Percentiles rank a stretch among this genome's conserved stretches.
Conservation (phyloP, 2,329 filamentous ascomycete species). For the Paracorniculantispora psalliotae region DNA sequence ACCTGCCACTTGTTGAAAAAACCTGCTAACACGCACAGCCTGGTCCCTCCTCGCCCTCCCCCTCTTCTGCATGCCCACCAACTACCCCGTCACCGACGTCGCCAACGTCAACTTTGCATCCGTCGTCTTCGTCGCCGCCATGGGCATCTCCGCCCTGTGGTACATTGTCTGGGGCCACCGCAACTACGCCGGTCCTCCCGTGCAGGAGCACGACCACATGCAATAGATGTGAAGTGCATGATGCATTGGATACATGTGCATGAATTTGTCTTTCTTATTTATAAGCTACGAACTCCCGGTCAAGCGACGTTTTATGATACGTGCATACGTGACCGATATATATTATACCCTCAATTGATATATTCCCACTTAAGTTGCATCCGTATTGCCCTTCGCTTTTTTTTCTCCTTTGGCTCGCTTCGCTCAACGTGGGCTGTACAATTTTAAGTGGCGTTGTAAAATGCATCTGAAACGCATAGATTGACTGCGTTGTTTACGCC, state of each 20-base stretch:
- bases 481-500: too few species aligned
- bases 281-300: neutral
- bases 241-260: conserved; percentile 3
- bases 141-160: conserved; percentile 57
- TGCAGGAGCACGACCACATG: conserved; percentile 29
- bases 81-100: conserved; percentile 51
- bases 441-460: neutral
- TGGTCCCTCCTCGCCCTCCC: conserved; percentile 67
- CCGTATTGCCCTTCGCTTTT: neutral
- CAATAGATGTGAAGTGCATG: neutral
- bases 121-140: conserved; percentile 66
- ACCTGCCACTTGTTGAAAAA: neutral
- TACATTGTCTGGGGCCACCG: conserved; percentile 66
- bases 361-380: neutral
- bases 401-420: neutral
- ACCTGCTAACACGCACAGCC: conserved; percentile 31
- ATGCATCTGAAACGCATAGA: too few species aligned
- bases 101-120: conserved; percentile 67
- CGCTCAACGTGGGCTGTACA: neutral
- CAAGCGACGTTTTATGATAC: neutral
- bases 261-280: neutral
- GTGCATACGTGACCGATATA: conserved; percentile 6
- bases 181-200: conserved; percentile 62
- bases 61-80: conserved; percentile 68
- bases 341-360: conserved; percentile 10